phyloP scores from a whole-genome alignment of 1,284 basidiomycete genomes.

The Gomphus bonarii region DNA sequence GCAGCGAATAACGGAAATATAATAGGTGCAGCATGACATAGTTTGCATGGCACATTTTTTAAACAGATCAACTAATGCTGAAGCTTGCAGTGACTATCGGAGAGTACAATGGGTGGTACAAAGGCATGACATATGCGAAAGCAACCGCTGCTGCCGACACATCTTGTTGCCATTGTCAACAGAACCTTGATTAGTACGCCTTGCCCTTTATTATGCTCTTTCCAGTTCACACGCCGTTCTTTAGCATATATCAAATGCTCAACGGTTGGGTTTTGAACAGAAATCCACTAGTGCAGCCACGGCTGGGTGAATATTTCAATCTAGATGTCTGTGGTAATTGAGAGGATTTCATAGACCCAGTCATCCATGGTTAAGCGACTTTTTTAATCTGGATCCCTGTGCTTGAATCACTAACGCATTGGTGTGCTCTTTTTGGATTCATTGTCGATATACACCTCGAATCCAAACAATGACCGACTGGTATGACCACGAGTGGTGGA shows the following conservation, averaged over 20 bases:
- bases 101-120: slow-evolving; percentile 71
- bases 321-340: slow-evolving; percentile 35
- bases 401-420: no score
- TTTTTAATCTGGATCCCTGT: no score
- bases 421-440: no score
- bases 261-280: slow-evolving; percentile 73
- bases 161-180: slow-evolving; percentile 63
- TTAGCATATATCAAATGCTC: slow-evolving; percentile 63
- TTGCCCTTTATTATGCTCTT: neutral
- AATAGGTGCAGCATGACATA: slow-evolving; percentile 22
- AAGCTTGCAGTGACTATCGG: slow-evolving; percentile 38
- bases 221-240: slow-evolving; percentile 21
- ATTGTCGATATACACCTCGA: no score
- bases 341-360: neutral
- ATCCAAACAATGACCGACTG: no score
- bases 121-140: slow-evolving; percentile 50
- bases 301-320: slow-evolving; percentile 64
- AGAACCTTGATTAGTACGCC: slow-evolving; percentile 67
- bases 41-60: neutral
- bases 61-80: neutral
- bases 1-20: slow-evolving; percentile 46
- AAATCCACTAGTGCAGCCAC: slow-evolving; percentile 38
- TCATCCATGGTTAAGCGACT: no score
- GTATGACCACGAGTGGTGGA: neutral
- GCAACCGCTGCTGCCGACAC: slow-evolving; percentile 49